phyloP scores from a whole-genome alignment of 305 asterid species.

The Solanum aculeatissimum region DNA sequence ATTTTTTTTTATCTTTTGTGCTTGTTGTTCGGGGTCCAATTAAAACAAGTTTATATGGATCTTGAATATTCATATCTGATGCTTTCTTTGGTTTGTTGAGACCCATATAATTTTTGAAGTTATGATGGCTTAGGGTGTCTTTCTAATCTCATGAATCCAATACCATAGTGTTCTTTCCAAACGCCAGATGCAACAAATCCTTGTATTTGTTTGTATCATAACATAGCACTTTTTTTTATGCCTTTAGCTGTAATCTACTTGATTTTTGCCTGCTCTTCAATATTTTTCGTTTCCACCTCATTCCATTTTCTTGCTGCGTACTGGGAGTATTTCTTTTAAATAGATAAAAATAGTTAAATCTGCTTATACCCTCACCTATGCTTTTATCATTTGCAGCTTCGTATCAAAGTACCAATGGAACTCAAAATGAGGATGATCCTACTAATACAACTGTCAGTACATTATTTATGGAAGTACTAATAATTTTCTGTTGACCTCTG shows the following conservation, averaged over 20 bases:
- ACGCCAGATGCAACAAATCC: neutral
- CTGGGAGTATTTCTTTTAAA: neutral
- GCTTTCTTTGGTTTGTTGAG: neutral
- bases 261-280: neutral
- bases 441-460: constrained; percentile 82
- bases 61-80: neutral
- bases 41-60: neutral
- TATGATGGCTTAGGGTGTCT: neutral
- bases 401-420: constrained; percentile 62
- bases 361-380: neutral
- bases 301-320: neutral
- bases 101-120: neutral
- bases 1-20: neutral
- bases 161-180: neutral
- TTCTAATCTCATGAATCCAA: neutral
- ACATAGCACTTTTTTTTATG: neutral
- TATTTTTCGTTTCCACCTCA: neutral
- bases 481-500: neutral
- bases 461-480: neutral
- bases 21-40: neutral
- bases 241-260: neutral
- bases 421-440: constrained; percentile 79
- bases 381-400: constrained; percentile 50
- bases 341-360: neutral
- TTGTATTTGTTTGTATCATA: neutral